Conservation (phyloP, 495 filamentous ascomycete species). For the Xeromyces bisporus region DNA sequence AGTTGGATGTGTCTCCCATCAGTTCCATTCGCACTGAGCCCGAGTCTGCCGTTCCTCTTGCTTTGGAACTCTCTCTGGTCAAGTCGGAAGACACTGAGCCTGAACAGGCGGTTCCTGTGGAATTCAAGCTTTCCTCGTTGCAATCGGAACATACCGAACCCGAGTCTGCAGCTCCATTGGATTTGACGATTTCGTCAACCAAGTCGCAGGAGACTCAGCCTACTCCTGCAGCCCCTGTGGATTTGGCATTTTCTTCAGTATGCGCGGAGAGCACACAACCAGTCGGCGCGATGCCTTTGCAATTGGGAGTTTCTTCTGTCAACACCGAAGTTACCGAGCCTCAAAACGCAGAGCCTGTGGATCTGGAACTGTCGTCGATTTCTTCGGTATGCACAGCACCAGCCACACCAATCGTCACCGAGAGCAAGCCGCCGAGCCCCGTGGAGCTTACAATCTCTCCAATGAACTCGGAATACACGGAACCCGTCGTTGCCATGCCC, state of each 20-base stretch:
- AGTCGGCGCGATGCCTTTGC: neutral
- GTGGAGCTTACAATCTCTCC: conserved; percentile 14
- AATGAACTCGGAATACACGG: conserved; percentile 6
- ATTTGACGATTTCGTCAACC: neutral
- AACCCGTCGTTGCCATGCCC: conserved; percentile 11
- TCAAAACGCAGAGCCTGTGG: conserved; percentile 4
- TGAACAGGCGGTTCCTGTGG: neutral
- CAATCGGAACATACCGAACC: neutral
- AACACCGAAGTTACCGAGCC: neutral
- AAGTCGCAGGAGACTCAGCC: neutral
- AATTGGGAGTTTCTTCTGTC: neutral
- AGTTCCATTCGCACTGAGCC: conserved; percentile 1
- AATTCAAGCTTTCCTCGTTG: neutral
- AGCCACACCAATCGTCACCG: conserved; percentile 8
- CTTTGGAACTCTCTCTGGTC: conserved; percentile 1
- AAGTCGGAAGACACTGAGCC: conserved; percentile 1
- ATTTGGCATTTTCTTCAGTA: neutral
- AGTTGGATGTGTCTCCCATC: conserved; percentile 2
- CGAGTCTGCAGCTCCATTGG: neutral
- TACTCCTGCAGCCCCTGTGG: neutral
- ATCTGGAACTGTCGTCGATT: conserved; percentile 5
- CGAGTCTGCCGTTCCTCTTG: conserved; percentile 3
- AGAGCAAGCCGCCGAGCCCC: conserved; percentile 2
- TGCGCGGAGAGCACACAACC: neutral
- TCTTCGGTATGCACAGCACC: conserved; percentile 24